Evolutionary conservation across 495 filamentous ascomycete genomes (phyloP).

Genomic region (Xylaria curta): DNA sequence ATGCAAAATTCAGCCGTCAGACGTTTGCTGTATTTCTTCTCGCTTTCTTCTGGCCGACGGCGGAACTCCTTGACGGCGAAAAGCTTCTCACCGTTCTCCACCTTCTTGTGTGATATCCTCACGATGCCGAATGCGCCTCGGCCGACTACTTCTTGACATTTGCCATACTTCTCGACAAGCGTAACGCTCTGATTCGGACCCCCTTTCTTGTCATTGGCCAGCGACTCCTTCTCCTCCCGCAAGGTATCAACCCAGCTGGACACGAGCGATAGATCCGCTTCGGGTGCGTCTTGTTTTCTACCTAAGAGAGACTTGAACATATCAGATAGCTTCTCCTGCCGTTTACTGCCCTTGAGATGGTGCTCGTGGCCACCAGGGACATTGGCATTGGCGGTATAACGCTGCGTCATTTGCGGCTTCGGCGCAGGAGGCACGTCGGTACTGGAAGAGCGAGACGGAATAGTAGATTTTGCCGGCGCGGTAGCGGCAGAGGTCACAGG

Average conservation of each 20-base stretch:
- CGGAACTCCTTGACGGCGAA: slow-evolving; percentile 99
- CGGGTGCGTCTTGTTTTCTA: slow-evolving; percentile 72
- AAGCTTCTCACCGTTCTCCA: slow-evolving; percentile 89
- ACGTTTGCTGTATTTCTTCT: slow-evolving; percentile 97
- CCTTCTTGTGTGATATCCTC: slow-evolving; percentile 95
- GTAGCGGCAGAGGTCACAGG: slow-evolving; percentile 32
- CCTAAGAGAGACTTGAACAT: slow-evolving; percentile 86
- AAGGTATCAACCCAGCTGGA: slow-evolving; percentile 96
- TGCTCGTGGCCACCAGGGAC: slow-evolving; percentile 77
- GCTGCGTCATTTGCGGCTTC: slow-evolving; percentile 42
- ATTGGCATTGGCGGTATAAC: slow-evolving; percentile 51
- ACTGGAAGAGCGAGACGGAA: slow-evolving; percentile 38
- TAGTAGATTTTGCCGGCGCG: slow-evolving; percentile 33
- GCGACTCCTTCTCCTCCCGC: slow-evolving; percentile 80
- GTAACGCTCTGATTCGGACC: slow-evolving; percentile 78
- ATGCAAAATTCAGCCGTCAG: slow-evolving; percentile 99
- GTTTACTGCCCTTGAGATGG: slow-evolving; percentile 80
- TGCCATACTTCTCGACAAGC: slow-evolving; percentile 95
- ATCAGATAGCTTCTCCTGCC: slow-evolving; percentile 95
- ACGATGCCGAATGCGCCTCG: slow-evolving; percentile 97
- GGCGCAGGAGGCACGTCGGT: slow-evolving; percentile 39
- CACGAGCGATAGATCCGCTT: slow-evolving; percentile 89
- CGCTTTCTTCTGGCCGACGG: slow-evolving; percentile 87
- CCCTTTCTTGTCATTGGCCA: slow-evolving; percentile 73
- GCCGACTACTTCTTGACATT: slow-evolving; percentile 98